phyloP scores from a whole-genome alignment of 495 filamentous ascomycete genomes.

The Mycothermus thermophilus region DNA sequence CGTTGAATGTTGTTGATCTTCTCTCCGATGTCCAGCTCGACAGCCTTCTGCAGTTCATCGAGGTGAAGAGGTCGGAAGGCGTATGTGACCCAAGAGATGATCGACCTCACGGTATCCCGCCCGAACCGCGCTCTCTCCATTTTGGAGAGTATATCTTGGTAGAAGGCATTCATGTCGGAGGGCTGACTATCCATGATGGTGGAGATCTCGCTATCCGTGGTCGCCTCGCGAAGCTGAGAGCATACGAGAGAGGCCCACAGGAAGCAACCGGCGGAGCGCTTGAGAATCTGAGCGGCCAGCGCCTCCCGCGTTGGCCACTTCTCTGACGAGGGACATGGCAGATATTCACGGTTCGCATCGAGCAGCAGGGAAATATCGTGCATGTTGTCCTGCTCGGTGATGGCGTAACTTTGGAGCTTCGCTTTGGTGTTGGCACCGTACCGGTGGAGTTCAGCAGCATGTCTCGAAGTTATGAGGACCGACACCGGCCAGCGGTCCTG shows the following conservation, averaged over 20 bases:
- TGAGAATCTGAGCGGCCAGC: slow-evolving; percentile 1
- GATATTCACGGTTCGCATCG: background rate
- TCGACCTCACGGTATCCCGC: background rate
- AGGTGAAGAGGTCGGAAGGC: slow-evolving; percentile 1
- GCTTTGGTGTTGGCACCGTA: background rate
- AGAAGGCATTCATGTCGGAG: slow-evolving; percentile 2
- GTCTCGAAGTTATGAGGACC: slow-evolving; percentile 6
- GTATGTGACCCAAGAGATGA: slow-evolving; percentile 1
- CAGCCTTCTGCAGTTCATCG: slow-evolving; percentile 2
- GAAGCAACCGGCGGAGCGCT: slow-evolving; percentile 1
- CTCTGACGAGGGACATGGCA: background rate
- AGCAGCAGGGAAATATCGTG: slow-evolving; percentile 3
- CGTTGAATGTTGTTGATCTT: slow-evolving; percentile 6
- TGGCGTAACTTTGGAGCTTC: background rate
- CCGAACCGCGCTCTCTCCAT: background rate
- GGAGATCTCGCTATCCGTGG: background rate
- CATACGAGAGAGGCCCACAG: slow-evolving; percentile 3
- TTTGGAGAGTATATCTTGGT: background rate
- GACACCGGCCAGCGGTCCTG: slow-evolving; percentile 9
- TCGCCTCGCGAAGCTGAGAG: background rate
- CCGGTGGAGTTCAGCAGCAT: background rate
- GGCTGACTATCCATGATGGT: slow-evolving; percentile 1
- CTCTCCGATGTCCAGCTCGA: slow-evolving; percentile 7
- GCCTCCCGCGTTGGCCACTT: background rate
- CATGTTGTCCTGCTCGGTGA: slow-evolving; percentile 1